Base-by-base conservation (phyloP, 257 asterid species). In the Schizonepeta tenuifolia region DNA sequence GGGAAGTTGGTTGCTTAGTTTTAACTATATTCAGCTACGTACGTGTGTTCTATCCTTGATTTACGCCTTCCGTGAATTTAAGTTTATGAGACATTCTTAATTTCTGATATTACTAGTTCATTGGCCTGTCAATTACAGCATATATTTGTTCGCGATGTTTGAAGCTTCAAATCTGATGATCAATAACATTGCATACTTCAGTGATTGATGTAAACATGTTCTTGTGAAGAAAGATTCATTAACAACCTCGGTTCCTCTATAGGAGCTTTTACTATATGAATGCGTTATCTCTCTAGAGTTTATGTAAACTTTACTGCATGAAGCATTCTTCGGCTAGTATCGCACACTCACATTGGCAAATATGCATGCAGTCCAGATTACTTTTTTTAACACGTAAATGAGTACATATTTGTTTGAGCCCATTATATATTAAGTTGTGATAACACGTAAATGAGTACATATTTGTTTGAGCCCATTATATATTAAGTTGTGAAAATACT, bases 1-100 rank as follows among this genome's bases (percentile, higher is more conserved):
- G 58, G 47, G 56, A 40, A 17, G 51, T 69, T 33, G 38, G 44
- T 67, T 36, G 15, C 18, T 35, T 58, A 47, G n/a, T 69, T 51
- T 49, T 7, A 47, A 14, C 6, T 9, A 24, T 28, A 60, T 40
- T 21, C 28, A 49, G 54, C 41, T 26, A 13, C 13, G 62, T 51
- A 24, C 64, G 22, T 31, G 33, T 28, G 33, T 28, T 28, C 33
- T 3, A 28, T 28, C 33, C 33, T 5, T 5, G 33, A 28, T 22
- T 15, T 36, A 17, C 38, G 59, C 10, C 64, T 62, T 73, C 55
- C 20, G 4, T 22, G 14, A 17, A 62, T 63, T 40, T 12, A 53
- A 21, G 31, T 26, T 28, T 28, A 5, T 28, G 5, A 3, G 33
- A 18, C 57, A 57, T 70, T 43, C 49, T 46, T 33, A 69, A 54